These are phyloP conservation scores for Fragilariopsis cylindrus DNA, from an alignment of 108 stramenopile species.

Conservation along the genomic window DNA sequence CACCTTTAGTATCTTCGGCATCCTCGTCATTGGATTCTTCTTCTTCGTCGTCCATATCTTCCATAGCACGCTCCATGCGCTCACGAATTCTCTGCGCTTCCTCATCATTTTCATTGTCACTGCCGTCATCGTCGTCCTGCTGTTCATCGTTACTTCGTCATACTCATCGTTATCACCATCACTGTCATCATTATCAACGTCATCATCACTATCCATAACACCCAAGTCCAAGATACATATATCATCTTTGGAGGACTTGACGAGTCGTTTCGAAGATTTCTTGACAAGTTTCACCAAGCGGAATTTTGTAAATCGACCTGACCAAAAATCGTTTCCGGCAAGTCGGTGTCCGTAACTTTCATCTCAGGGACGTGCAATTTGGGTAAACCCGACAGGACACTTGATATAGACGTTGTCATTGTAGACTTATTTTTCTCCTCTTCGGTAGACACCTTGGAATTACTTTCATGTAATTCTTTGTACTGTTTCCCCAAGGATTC, in stretches of 20 bases:
- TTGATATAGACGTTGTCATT: not conserved
- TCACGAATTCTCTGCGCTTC: constrained; percentile 66
- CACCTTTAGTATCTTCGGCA: constrained; percentile 4
- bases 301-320: constrained; percentile 90
- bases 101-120: constrained; percentile 55
- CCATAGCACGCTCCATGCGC: constrained; percentile 85
- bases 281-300: constrained; percentile 65
- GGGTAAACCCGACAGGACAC: constrained; percentile 25
- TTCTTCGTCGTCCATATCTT: constrained; percentile 64
- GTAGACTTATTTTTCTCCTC: constrained; percentile 2
- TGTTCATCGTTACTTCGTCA: constrained; percentile 36
- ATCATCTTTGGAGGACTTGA: constrained; percentile 31
- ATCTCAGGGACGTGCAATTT: constrained; percentile 54
- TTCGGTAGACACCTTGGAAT: not conserved
- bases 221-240: constrained; percentile 50
- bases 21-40: constrained; percentile 24
- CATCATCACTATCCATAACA: constrained; percentile 27
- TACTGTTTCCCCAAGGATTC: constrained; percentile 26
- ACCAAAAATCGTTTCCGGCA: constrained; percentile 91
- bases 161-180: constrained; percentile 29
- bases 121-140: constrained; percentile 47
- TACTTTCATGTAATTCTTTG: constrained; percentile 20
- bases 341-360: constrained; percentile 87
- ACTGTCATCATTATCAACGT: constrained; percentile 30
- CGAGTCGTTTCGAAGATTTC: constrained; percentile 58